Base-by-base conservation (phyloP, 495 filamentous ascomycete genomes). In the Trichoderma orchidacearum region DNA sequence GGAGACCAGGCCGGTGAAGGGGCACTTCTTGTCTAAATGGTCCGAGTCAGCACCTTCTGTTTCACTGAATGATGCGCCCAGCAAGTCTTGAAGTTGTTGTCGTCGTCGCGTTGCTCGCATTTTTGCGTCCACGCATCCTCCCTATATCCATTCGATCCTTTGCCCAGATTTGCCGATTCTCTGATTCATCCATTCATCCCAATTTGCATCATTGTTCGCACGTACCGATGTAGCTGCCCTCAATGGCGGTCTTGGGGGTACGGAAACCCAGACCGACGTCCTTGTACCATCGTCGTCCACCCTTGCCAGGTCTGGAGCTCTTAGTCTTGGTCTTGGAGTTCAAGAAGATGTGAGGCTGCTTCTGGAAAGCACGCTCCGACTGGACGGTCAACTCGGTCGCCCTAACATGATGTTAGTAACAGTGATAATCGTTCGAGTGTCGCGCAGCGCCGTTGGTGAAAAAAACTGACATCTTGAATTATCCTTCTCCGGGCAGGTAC, bases 321-420 rank as follows among this genome's bases (percentile, higher is more conserved):
- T 95, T 96, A 76, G 85, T 82, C 73, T 87, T 85, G 76, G 85
- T 82, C 84, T 96, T 96, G 66, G 80, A 74, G 82, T 95, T 95
- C 70, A 86, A 82, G 87, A 96, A 97, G 83, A 99, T 95, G 77
- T 99, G 94, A 69, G 93, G 94, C 83, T 98, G 91, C 83, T 96
- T 96, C 75, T 95, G 90, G 85, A 85, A 96, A 79, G 90, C 90
- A 76, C 90, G 89, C 85, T 96, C 90, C 70, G 87, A 90, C 83
- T 95, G 90, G 73, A 96, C 90, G 73, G 86, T 95, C 76, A 96
- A 82, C 83, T 95, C 90, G 80, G 90, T 96, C 71, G 90, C 90
- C 90, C 95, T 96, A 77, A 17, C 13, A 17, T 30, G 28, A 21
- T 30, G 51, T 53, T 30, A 53, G 51, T 31, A 32, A 30, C 8